These are phyloP conservation scores for Rutidosis leptorrhynchoides DNA, from an alignment of 129 eudicot genomes.

Conservation along the genomic window DNA sequence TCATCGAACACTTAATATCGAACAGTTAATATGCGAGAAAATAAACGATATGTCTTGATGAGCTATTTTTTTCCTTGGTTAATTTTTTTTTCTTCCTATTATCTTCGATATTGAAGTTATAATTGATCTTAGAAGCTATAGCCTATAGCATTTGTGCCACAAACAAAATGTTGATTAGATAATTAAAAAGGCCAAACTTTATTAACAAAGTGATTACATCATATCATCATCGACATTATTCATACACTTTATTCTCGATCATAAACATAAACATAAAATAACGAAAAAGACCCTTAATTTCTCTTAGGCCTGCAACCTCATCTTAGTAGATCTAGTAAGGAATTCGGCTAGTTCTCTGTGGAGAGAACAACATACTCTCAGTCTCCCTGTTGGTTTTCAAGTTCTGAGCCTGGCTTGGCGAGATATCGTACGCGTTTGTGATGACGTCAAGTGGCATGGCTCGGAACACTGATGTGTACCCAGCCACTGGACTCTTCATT, in stretches of 20 bases:
- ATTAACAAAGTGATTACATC: conserved; percentile 25
- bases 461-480: conserved; percentile 70
- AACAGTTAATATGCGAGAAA: too few relatives aligned
- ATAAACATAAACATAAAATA: conserved; percentile 12
- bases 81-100: too few relatives aligned
- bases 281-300: not conserved
- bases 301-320: not conserved
- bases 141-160: not conserved
- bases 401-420: conserved; percentile 52
- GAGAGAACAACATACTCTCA: conserved; percentile 47
- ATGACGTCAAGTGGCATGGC: conserved; percentile 65
- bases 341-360: conserved; percentile 21
- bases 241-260: conserved; percentile 22
- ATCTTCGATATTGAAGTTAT: too few relatives aligned
- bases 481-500: conserved; percentile 55
- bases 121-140: too few relatives aligned
- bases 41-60: too few relatives aligned
- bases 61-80: too few relatives aligned
- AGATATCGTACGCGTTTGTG: conserved; percentile 42
- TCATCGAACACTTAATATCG: too few relatives aligned
- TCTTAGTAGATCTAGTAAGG: conserved; percentile 5
- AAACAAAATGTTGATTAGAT: not conserved
- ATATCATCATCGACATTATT: conserved; percentile 19
- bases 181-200: conserved; percentile 20
- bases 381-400: conserved; percentile 52